Evolutionary conservation across 768 basidiomycete species (phyloP).

Genomic region (Tulasnella sp.): DNA sequence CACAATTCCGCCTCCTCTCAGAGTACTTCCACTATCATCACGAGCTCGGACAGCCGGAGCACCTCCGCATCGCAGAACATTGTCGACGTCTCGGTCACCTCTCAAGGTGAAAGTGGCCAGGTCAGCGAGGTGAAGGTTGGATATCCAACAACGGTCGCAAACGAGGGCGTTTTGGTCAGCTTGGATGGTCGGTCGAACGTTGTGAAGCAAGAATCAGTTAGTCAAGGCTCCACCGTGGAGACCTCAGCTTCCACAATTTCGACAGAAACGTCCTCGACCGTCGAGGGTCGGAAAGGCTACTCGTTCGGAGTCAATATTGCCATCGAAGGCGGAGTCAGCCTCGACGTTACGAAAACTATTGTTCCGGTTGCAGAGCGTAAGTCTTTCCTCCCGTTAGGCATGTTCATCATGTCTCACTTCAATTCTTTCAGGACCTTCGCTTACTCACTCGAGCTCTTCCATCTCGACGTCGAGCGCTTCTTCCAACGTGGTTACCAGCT

Average conservation of each 20-base stretch:
- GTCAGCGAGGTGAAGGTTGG: no score
- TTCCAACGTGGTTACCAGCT: background rate
- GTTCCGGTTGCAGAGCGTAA: background rate
- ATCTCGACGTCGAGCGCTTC: background rate
- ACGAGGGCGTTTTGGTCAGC: no score
- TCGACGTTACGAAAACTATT: background rate
- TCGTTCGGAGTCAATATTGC: background rate
- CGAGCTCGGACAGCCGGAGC: background rate
- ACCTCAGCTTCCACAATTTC: background rate
- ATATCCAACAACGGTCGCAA: no score
- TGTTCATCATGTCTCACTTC: background rate
- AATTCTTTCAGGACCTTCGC: background rate
- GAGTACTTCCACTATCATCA: no score
- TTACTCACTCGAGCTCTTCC: background rate
- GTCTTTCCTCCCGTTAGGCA: background rate
- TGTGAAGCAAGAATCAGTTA: no score
- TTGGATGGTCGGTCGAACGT: background rate
- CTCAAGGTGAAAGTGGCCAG: no score
- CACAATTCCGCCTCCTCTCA: no score
- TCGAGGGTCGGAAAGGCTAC: background rate
- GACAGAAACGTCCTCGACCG: background rate
- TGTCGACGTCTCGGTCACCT: background rate
- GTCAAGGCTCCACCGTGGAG: background rate
- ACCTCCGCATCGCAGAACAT: background rate
- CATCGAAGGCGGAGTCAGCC: background rate